These are phyloP conservation scores for Tetracladium marchalianum DNA, from an alignment of 495 filamentous ascomycete species.

Conservation along the genomic window DNA sequence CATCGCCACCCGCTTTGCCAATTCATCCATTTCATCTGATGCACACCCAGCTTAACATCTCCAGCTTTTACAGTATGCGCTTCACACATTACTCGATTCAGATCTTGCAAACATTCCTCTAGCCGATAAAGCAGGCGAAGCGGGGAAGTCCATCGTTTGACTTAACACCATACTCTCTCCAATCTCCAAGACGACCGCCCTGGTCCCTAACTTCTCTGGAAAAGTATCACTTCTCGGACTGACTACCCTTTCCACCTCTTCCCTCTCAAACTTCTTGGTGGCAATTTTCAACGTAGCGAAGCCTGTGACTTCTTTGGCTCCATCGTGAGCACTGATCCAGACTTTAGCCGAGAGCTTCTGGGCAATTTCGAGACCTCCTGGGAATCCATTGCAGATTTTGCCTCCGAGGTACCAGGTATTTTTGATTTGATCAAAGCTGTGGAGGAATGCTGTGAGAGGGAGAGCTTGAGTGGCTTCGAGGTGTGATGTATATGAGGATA, in stretches of 20 bases:
- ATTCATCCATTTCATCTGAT: too few species aligned
- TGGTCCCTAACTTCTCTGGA: conserved; percentile 12
- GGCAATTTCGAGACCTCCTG: conserved; percentile 48
- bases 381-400: conserved; percentile 45
- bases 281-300: conserved; percentile 37
- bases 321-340: conserved; percentile 61
- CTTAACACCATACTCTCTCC: conserved; percentile 13
- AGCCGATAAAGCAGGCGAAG: too few species aligned
- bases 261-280: conserved; percentile 30
- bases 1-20: too few species aligned
- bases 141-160: conserved; percentile 3
- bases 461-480: conserved; percentile 32
- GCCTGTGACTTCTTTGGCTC: conserved; percentile 48
- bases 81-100: too few species aligned
- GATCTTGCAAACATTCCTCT: too few species aligned
- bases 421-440: conserved; percentile 48
- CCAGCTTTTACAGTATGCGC: too few species aligned
- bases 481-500: conserved; percentile 35
- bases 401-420: conserved; percentile 61
- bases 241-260: conserved; percentile 32
- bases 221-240: conserved; percentile 12
- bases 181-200: conserved; percentile 14
- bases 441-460: conserved; percentile 52
- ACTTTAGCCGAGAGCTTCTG: conserved; percentile 37
- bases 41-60: too few species aligned